Base-by-base conservation (phyloP, 139 green algal genomes). In the Tetradesmus lagerheimii region DNA sequence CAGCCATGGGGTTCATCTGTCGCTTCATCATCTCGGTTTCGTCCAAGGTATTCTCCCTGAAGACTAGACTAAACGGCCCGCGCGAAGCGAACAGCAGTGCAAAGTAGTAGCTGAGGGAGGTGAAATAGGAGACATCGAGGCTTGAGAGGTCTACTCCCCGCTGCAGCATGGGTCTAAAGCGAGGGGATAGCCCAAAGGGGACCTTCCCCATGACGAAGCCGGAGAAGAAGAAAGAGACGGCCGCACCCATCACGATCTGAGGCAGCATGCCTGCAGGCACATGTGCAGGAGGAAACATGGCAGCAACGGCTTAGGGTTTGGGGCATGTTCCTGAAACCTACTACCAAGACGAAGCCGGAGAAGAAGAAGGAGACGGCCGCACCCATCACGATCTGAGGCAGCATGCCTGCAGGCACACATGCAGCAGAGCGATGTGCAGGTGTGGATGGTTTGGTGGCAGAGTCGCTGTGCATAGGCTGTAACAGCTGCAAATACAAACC, bases 181-280 rank as follows among this genome's bases (percentile, higher is more conserved):
- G 95, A 11, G 97, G 97, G 80, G 91, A 97, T 3, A 99, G 93
- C 2, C 95, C 82, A 71, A 99, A 98, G 23, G 97, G 97, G 18
- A 98, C 91, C 74, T 98, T 98, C 87, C 97, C 97, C 84, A 99
- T 94, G 27, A 99, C 97, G 89, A 99, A 99, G 78, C 97, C 97
- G 27, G 91, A 93, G 91, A 95, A 96, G 86, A 96, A 96, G 88
- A 95, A 98, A 91, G 95, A 97, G 66, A 98, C 95, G 78, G 97
- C 95, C 38, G 94, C 94, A 27, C 96, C 96, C 95, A 98, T 96
- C 14, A 91, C 94, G 27, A 98, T 89, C 93, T 98, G 94, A 85
- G 27, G 47, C 82, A 89, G 35, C 50, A 85, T 34, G 85, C 83
- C 57, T 71, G 57, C 57, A 71, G 25, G 57, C 43, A 50, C 43